Percentiles rank a stretch among this genome's conserved stretches.
Evolutionary conservation across 345 rosid genomes (phyloP).

Genomic region (Aurinia saxatilis): DNA sequence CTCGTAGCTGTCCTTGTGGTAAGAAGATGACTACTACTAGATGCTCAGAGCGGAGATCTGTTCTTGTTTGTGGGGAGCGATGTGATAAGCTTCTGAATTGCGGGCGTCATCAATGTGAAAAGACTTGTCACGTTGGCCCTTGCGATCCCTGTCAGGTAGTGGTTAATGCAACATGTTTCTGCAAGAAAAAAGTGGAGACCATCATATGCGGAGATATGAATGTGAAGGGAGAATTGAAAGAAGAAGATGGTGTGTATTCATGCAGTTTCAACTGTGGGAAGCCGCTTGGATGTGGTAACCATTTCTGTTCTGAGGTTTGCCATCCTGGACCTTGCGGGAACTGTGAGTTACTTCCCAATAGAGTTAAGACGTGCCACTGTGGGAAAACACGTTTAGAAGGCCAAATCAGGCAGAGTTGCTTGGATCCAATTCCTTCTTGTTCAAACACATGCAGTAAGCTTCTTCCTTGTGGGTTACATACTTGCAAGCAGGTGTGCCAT

Average conservation of each 20-base stretch:
- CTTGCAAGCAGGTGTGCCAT: slow-evolving; percentile 70
- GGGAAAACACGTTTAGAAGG: slow-evolving; percentile 68
- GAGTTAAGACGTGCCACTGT: slow-evolving; percentile 67
- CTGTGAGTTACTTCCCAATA: slow-evolving; percentile 62
- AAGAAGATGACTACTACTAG: slow-evolving; percentile 72
- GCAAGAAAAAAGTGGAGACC: slow-evolving; percentile 67
- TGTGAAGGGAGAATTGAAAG: slow-evolving; percentile 68
- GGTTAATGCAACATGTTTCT: slow-evolving; percentile 73
- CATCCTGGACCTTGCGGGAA: slow-evolving; percentile 87
- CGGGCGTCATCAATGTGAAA: slow-evolving; percentile 64
- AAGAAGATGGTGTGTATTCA: slow-evolving; percentile 69
- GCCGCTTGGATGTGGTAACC: slow-evolving; percentile 64
- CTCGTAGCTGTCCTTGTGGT: slow-evolving; percentile 76
- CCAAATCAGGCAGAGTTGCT: slow-evolving; percentile 58
- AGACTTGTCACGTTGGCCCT: slow-evolving; percentile 70
- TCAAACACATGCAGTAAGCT: slow-evolving; percentile 51
- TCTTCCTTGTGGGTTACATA: slow-evolving; percentile 68
- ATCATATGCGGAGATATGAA: slow-evolving; percentile 75
- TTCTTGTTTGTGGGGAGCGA: slow-evolving; percentile 64
- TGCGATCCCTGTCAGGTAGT: slow-evolving; percentile 71
- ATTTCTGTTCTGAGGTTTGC: slow-evolving; percentile 54
- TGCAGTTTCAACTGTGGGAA: slow-evolving; percentile 61
- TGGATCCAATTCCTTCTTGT: slow-evolving; percentile 84
- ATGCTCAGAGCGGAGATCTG: slow-evolving; percentile 75
- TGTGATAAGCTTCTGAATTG: slow-evolving; percentile 79